These are phyloP conservation scores for Paramecium sonneborni DNA, from an alignment of 73 alveolate genomes.

Conservation along the genomic window DNA sequence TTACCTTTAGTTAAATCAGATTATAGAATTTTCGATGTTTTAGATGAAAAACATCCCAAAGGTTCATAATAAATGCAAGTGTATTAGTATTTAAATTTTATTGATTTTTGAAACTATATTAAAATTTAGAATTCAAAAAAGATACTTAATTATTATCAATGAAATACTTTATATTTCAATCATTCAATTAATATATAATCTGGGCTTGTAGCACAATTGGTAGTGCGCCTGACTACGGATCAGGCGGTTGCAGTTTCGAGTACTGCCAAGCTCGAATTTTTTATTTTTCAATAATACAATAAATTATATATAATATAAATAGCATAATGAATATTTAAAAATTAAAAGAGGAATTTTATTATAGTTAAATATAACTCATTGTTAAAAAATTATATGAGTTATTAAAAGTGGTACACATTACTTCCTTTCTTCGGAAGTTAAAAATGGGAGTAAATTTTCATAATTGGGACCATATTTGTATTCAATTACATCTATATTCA, in stretches of 20 bases:
- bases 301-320: too few species aligned
- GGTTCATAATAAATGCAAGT: conserved; percentile 1
- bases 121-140: neutral
- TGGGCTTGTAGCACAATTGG: conserved; percentile 66
- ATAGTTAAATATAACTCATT: too few species aligned
- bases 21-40: neutral
- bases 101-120: neutral
- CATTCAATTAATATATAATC: neutral
- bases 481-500: neutral
- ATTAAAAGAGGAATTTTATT: too few species aligned
- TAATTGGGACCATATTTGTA: conserved; percentile 10
- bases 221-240: conserved; percentile 65
- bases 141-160: neutral
- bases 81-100: neutral
- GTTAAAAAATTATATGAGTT: neutral
- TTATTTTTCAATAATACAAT: neutral
- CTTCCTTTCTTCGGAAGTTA: conserved; percentile 15
- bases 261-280: conserved; percentile 64
- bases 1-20: neutral
- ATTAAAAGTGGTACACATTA: neutral
- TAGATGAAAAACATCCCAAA: conserved; percentile 3
- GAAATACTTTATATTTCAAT: neutral
- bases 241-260: conserved; percentile 68
- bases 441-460: conserved; percentile 26
- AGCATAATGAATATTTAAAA: neutral